Base-by-base conservation (phyloP, 495 filamentous ascomycete genomes). In the Hypoxylon perforatum region DNA sequence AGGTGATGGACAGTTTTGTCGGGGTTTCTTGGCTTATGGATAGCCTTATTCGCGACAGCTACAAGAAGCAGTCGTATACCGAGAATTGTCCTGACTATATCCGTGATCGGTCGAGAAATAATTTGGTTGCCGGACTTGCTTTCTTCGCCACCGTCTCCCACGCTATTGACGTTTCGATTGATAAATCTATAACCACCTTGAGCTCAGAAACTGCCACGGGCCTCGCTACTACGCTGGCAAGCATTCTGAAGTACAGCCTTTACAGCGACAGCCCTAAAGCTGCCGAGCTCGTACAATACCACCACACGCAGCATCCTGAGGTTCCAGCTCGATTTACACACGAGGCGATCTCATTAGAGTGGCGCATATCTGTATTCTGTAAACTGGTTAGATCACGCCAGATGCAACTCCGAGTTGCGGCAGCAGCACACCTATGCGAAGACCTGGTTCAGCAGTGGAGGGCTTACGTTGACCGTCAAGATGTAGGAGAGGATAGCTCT, bases 371-470 rank as follows among this genome's bases (percentile, higher is more conserved):
- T 28, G 77, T 87, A 7, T 80, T 91, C 44, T 86, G 84, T 72
- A 92, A 86, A 71, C 85, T 92, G 66, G 89, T 96, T 56, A 83
- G 84, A 73, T 91, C 90, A 12, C 87, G 91, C n/a, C 89, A 91
- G 57, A 96, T 97, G 93, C 92, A 96, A 70, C 83, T 96, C 23
- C 86, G 93, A 45, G 91, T 94, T 10, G 77, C 86, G 58, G 91
- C 91, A 25, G 86, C 92, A 18, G 84, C 86, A 30, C 77, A 75
- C 15, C 90, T 97, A 87, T 88, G 90, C 69, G 69, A 57, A n/a
- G 90, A 93, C 39, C 80, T 97, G 18, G 83, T 95, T 7, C 52
- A 61, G 0, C 74, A 91, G 22, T 93, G 85, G 80, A 77, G 77
- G 46, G 78, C 82, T 14, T 77, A 68, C 35, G 46, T 66, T 10